Evolutionary conservation across 148 eudicot species (phyloP), one percentile per base, ranked within the genome.

Genomic region (Rhododendron molle): DNA sequence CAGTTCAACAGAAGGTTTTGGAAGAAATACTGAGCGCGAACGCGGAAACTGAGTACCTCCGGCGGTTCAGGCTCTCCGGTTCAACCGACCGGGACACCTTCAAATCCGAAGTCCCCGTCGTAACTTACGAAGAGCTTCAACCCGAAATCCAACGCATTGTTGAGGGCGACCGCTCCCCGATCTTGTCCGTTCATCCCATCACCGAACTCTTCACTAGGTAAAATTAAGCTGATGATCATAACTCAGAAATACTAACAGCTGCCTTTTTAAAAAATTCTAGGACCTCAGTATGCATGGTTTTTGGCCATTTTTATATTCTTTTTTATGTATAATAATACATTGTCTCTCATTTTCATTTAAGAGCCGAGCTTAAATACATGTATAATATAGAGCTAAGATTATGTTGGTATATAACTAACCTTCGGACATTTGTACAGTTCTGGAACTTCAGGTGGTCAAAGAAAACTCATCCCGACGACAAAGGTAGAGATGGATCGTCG

Each of bases 391-490:
- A n/a, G n/a, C n/a, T 40, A 40, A 40, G 20, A 54, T 54, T 54
- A 54, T 54, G 60, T 16, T 54, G 20, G 60, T 54, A 15, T 52
- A 52, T 54, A 54, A 15, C 60, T 54, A 54, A 54, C 3, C 20
- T 54, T 54, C 2, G 1, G 20, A 54, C 23, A 81, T 44, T 23
- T 44, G 40, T 54, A 18, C 69, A 87, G 89, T 47, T 87, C 89
- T 3, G 96, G 94, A 77, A 93, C 94, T 3, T 91, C 96, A 0
- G 93, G 88, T 8, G 96, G 94, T 1, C 93, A 93, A 88, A 85
- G 92, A 86, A 93, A 93, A 72, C 56, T 93, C 86, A 92, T 93
- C 91, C 96, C 96, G 36, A 91, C 94, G 13, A 93, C 90, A 12
- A 83, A 62, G 13, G 96, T 90, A 72, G 94, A 92, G 54, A 54